Evolutionary conservation across 352 stramenopile species (phyloP), one percentile per base, ranked within the genome.

Genomic region (Phytophthora multivora): DNA sequence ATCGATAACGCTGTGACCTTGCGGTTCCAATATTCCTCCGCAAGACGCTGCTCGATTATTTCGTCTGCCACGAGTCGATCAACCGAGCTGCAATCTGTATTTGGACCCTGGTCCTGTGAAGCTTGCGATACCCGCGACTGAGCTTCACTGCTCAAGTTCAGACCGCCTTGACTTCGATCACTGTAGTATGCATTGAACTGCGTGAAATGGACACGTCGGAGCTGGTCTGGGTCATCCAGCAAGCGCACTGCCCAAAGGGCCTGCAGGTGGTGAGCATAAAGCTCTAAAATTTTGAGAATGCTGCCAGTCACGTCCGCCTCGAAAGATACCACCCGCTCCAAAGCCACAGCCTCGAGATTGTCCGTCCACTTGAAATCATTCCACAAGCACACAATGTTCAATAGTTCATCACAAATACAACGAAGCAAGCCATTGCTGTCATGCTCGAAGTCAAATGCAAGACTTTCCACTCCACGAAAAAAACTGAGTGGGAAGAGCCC

Each of bases 351-450:
- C 36, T 84, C 63, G 3, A 90, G 56, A 47, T 80, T 77, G 28
- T 90, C 77, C 1, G 75, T 76, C 80, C 81, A 90, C 35, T 89
- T 84, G 51, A 92, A 89, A 59, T 92, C 81, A 43, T 90, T 90
- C 83, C 83, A 92, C 16, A 89, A 42, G 40, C 78, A 90, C 21
- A 92, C 77, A 25, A 92, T 84, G 15, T 79, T 86, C 4, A 90
- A 52, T 18, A 92, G 58, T 47, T 92, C 80, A 48, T 92, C 83
- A 40, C 81, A 90, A n/a, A 90, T 79, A n/a, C 63, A 70, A 51
- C 80, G 79, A 18, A 92, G 66, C 18, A 78, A 45, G 2, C 76
- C 69, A 40, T 90, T 90, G 15, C 33, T 59, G 43, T 92, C 83
- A 6, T 77, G 57, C n/a, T 86, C 77, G 40, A 85, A 91, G 56